phyloP scores from a whole-genome alignment of 345 rosid genomes.

The Eucalyptus regnans region DNA sequence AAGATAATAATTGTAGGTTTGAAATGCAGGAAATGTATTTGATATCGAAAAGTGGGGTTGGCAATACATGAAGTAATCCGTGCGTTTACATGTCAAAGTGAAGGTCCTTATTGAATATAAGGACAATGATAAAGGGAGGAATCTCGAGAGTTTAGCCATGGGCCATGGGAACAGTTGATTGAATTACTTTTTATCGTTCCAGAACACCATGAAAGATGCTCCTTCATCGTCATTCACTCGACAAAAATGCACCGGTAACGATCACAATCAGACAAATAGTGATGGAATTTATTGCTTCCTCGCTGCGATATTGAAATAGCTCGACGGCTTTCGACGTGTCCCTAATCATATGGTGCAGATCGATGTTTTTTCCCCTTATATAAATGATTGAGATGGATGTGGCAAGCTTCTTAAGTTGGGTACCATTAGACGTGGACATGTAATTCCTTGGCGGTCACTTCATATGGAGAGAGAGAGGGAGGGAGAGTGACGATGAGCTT shows the following conservation, averaged over 20 bases:
- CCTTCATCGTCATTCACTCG: too few species aligned
- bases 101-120: background rate
- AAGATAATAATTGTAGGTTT: too few species aligned
- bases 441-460: background rate
- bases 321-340: background rate
- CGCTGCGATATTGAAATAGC: background rate
- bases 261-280: background rate
- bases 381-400: background rate
- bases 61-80: background rate
- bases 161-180: background rate
- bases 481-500: background rate
- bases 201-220: background rate
- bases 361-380: background rate
- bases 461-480: background rate
- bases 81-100: background rate
- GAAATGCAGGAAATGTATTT: background rate
- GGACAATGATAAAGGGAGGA: background rate
- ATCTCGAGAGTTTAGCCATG: background rate
- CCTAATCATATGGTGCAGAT: background rate
- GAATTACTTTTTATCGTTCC: background rate
- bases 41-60: rapidly evolving
- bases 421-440: background rate
- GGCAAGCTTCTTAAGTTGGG: background rate
- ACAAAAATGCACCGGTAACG: too few species aligned
- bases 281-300: background rate